phyloP scores from a whole-genome alignment of 768 basidiomycete genomes.

The Lactarius quietus region DNA sequence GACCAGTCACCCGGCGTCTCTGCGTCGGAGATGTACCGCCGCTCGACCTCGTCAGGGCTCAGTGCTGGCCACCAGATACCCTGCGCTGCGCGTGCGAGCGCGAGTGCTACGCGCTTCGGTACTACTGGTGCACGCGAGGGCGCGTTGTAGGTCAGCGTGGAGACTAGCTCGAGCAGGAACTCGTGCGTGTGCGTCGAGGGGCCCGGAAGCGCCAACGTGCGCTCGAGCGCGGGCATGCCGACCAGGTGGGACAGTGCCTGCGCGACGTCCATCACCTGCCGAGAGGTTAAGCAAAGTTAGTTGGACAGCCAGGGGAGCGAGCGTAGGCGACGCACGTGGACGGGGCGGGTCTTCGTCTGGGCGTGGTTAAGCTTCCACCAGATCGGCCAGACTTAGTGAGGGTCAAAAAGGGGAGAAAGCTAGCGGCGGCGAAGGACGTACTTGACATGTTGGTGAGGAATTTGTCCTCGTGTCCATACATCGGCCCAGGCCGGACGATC shows the following conservation, averaged over 20 bases:
- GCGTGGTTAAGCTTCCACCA: slow-evolving; percentile 93
- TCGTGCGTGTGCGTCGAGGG: slow-evolving; percentile 83
- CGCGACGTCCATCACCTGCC: slow-evolving; percentile 90
- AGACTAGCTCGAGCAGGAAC: slow-evolving; percentile 74
- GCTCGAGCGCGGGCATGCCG: slow-evolving; percentile 53
- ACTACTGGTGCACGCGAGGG: slow-evolving; percentile 69
- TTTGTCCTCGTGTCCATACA: slow-evolving; percentile 97
- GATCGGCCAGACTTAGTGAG: slow-evolving; percentile 72
- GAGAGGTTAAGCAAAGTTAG: neutral
- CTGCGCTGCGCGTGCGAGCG: slow-evolving; percentile 63
- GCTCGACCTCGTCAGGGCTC: slow-evolving; percentile 84
- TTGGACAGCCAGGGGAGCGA: slow-evolving; percentile 7
- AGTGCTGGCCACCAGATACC: slow-evolving; percentile 88
- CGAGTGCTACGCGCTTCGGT: slow-evolving; percentile 67
- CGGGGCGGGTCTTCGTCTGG: slow-evolving; percentile 82
- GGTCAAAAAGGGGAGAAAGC: slow-evolving; percentile 14
- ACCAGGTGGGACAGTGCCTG: slow-evolving; percentile 83
- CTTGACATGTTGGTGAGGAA: slow-evolving; percentile 88
- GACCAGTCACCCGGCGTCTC: slow-evolving; percentile 78
- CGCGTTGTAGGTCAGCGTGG: slow-evolving; percentile 73
- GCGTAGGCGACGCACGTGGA: slow-evolving; percentile 75
- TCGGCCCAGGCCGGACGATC: slow-evolving; percentile 76
- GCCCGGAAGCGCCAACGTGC: slow-evolving; percentile 81
- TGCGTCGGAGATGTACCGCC: slow-evolving; percentile 83
- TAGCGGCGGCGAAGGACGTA: slow-evolving; percentile 41